Percentiles rank a stretch among this genome's conserved stretches.
These are phyloP conservation scores for Clarireedia paspali DNA, from an alignment of 2,329 filamentous ascomycete species.

Conservation along the genomic window DNA sequence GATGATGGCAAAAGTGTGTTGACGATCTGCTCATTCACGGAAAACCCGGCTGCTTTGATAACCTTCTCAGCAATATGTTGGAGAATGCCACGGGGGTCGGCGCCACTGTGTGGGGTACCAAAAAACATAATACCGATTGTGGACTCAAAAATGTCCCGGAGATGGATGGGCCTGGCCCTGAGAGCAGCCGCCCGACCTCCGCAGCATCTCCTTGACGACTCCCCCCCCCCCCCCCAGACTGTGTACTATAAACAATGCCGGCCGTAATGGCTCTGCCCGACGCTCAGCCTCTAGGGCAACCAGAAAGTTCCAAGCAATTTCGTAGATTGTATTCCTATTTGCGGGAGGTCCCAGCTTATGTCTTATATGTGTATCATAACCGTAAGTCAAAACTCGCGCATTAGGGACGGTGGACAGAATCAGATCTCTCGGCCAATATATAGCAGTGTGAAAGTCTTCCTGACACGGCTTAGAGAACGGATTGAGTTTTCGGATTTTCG, in stretches of 20 bases:
- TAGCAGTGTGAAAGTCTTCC: constrained; percentile 25
- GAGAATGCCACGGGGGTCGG: constrained; percentile 37
- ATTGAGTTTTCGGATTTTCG: too few relatives aligned
- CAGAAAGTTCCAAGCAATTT: constrained; percentile 11
- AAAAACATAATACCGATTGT: constrained; percentile 69
- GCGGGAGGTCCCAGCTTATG: constrained; percentile 1
- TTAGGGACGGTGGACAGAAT: constrained; percentile 7
- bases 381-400: constrained; percentile 14
- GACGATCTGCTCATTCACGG: too few relatives aligned
- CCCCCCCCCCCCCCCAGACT: too few relatives aligned
- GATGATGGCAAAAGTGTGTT: too few relatives aligned
- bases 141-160: constrained; percentile 49
- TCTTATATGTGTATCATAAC: constrained; percentile 35
- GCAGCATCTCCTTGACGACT: constrained; percentile 45
- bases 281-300: constrained; percentile 15
- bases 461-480: background rate
- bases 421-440: constrained; percentile 16
- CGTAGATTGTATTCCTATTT: background rate
- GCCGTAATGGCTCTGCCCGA: constrained; percentile 1
- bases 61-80: constrained; percentile 7
- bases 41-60: constrained; percentile 2
- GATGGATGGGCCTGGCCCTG: too few relatives aligned
- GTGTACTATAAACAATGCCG: constrained; percentile 58
- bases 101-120: constrained; percentile 65
- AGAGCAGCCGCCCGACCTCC: too few relatives aligned